Base-by-base conservation (phyloP, 768 basidiomycete genomes). In the Amanita rimosa region DNA sequence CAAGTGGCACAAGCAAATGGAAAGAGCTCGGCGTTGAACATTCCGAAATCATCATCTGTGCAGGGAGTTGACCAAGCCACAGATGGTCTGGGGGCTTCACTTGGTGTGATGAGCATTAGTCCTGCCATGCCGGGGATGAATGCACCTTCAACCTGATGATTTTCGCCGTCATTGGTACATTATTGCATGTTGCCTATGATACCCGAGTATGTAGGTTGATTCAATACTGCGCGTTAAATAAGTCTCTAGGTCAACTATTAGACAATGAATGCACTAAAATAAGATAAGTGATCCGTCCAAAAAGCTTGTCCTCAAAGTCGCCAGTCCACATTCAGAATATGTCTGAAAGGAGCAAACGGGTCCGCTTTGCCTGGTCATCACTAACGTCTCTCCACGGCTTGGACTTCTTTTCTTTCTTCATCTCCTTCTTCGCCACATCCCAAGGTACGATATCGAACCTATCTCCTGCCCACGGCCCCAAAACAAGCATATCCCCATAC, bases 81-180 rank as follows among this genome's bases (percentile, higher is more conserved):
- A n/a, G 69, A 68, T 22, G 75, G 71, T 3, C 68, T 90, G 5
- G 83, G 80, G 6, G 69, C 68, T 53, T 85, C 83, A 3, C 76
- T 91, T 53, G 83, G 75, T 7, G 81, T 77, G 27, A 89, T 91
- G 87, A 90, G 85, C 55, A 91, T 91, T 54, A 90, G 88, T 55
- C 88, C 88, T 31, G 62, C 58, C 14, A 40, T 26, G 33, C 45
- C 35, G 9, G 36, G 24, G 14, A 45, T 46, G 24, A 22, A 46
- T 27, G 22, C 22, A 26, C 14, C 14, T 11, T 19, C 9, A 39
- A 10, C 4, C 5, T 39, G 16, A 3, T 17, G n/a, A 14, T 22
- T 16, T 31, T 21, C 4, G 11, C 9, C 17, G 27, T 22, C 7
- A 11, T 17, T 11, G 35, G 22, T 46, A 22, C 17, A 21, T 19